phyloP scores from a whole-genome alignment of 2,329 filamentous ascomycete species.

The Elsinoe arachidis region DNA sequence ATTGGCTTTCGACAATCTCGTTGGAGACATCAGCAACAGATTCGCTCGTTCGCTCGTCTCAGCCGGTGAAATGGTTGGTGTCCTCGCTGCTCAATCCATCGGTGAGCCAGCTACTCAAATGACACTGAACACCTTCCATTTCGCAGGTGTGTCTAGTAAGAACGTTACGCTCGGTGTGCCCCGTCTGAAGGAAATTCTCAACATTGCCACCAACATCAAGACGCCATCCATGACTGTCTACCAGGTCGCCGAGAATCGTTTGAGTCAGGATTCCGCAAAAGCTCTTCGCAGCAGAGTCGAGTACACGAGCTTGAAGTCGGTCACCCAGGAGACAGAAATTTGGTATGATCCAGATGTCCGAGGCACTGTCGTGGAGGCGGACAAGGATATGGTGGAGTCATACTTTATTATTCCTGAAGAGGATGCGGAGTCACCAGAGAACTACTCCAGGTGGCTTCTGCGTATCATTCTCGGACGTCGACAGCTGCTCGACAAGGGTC shows the following conservation, averaged over 20 bases:
- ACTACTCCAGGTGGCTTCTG: conserved; percentile 88
- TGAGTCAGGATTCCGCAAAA: conserved; percentile 73
- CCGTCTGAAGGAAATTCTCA: conserved; percentile 98
- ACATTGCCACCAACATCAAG: conserved; percentile 96
- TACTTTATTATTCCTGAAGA: conserved; percentile 94
- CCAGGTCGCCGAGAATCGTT: conserved; percentile 52
- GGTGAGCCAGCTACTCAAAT: conserved; percentile 98
- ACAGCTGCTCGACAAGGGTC: conserved; percentile 88
- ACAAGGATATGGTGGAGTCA: conserved; percentile 89
- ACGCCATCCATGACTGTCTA: conserved; percentile 96
- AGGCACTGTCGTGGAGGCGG: conserved; percentile 74
- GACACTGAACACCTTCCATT: conserved; percentile 99
- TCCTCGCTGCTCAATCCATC: conserved; percentile 94
- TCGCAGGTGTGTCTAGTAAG: conserved; percentile 98
- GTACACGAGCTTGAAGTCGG: conserved; percentile 85
- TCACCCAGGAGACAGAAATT: conserved; percentile 87
- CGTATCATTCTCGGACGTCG: conserved; percentile 88
- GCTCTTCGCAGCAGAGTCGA: conserved; percentile 80
- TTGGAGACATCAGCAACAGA: conserved; percentile 82
- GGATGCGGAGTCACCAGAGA: conserved; percentile 51
- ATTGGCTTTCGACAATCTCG: conserved; percentile 81
- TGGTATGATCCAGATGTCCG: conserved; percentile 94
- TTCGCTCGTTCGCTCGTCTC: conserved; percentile 80
- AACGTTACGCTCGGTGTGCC: conserved; percentile 99
- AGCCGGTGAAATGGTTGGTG: conserved; percentile 97